Base-by-base conservation (phyloP, 2,329 filamentous ascomycete genomes). In the Pochonia chlamydosporia region DNA sequence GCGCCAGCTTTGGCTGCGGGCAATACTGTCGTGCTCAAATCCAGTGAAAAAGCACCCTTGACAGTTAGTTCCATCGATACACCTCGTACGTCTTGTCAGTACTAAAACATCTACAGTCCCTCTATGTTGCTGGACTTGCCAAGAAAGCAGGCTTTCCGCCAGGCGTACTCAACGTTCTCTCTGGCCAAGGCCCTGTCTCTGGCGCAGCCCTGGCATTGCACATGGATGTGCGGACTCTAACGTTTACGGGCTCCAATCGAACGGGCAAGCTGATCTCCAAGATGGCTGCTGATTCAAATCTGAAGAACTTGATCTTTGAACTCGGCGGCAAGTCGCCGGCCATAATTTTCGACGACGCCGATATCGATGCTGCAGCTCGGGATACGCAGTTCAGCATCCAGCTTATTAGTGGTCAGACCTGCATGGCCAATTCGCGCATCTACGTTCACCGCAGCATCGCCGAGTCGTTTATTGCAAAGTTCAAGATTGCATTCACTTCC, bases 201-300 rank as follows among this genome's bases (percentile, higher is more conserved):
- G 87, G 87, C 14, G 75, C 79, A 4, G 79, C 82, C 1, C 72
- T 92, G 5, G 80, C 83, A 1, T 70, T 75, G 28, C 87, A 92
- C 63, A 72, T 81, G 49, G 77, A 79, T 41, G 78, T 92, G 25
- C 80, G 86, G 55, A 88, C 85, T 59, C 72, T 92, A 43, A 82
- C 83, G 1, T 93, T 93, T 56, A 92, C 88, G 0, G 88, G 88
- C 24, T 86, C 81, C 8, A 85, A 82, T 2, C 73, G 72, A 2
- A 89, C 86, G 0, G 88, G 84, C 1, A 78, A 81, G 47, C 72
- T 82, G 45, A 87, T 92, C 46, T 87, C 89, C 77, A 85, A 85
- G 58, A 76, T 80, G 59, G 85, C 87, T 0, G 75, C 82, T 4
- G 69, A 75, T 2, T 86, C 74, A 5, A 79, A 78, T 51, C 62